A percentile compares a stretch with the other conserved stretches of the same genome.
These are phyloP conservation scores for Lactifluus volemus DNA, from an alignment of 768 basidiomycete species.

Conservation along the genomic window DNA sequence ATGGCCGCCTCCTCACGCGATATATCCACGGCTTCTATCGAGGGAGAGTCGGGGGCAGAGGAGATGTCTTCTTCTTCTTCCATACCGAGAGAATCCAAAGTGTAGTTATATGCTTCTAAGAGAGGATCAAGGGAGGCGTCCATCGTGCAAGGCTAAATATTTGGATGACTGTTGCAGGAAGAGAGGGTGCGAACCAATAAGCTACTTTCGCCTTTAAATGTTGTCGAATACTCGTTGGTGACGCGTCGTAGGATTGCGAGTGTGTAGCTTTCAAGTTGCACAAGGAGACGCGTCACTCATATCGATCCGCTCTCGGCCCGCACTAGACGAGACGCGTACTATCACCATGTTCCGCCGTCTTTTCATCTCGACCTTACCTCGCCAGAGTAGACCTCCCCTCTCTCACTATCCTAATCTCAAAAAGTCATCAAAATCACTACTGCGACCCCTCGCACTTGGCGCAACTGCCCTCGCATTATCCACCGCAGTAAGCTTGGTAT, in stretches of 20 bases:
- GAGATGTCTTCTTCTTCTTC: slow-evolving; percentile 47
- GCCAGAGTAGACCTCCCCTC: background rate
- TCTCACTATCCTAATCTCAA: background rate
- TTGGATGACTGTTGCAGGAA: slow-evolving; percentile 9
- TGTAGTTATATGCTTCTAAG: slow-evolving; percentile 7
- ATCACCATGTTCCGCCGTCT: background rate
- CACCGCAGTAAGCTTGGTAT: slow-evolving; percentile 29
- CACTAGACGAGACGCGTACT: background rate
- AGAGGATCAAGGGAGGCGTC: background rate
- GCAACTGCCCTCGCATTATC: slow-evolving; percentile 26
- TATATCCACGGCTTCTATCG: slow-evolving; percentile 25
- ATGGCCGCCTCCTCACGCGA: slow-evolving; percentile 28
- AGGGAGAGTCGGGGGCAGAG: slow-evolving; percentile 36
- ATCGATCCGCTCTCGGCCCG: too few relatives aligned
- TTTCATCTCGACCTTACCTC: slow-evolving; percentile 1
- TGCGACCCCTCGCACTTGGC: background rate
- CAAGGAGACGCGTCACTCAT: slow-evolving; percentile 9
- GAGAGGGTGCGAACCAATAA: slow-evolving; percentile 17
- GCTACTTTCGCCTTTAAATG: slow-evolving; percentile 8
- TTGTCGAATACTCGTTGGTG: slow-evolving; percentile 8
- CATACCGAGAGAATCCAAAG: slow-evolving; percentile 29
- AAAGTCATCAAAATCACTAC: background rate
- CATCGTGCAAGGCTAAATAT: slow-evolving; percentile 13
- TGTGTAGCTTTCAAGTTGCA: too few relatives aligned
- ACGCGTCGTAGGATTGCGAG: slow-evolving; percentile 12